Evolutionary conservation across 148 eudicot genomes (phyloP), one percentile per base, ranked within the genome.

Genomic region (Rhododendron mucronatum): DNA sequence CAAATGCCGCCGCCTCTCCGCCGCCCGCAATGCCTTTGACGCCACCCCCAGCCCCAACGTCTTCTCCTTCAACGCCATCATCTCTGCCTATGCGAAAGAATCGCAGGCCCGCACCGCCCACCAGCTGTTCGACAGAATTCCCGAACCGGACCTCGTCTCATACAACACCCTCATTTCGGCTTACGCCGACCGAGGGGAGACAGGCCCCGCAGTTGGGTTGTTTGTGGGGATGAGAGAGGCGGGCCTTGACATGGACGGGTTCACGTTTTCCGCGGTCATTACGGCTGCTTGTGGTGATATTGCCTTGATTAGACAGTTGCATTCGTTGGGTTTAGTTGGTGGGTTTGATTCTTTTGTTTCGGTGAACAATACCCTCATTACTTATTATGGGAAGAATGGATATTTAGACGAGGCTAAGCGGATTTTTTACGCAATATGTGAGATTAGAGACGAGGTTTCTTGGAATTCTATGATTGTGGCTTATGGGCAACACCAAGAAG

Each of bases 401-500:
- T 85, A 57, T 82, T 91, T 95, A 84, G 81, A 84, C 2, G 92
- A 87, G 80, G 96, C 96, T 16, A 91, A 91, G 82, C 81, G 84
- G 87, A 86, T 93, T 45, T 95, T 95, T 83, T 80, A 35, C 82
- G 89, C 80, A 14, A 91, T 94, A 90, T 87, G 47, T 73, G 93
- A 91, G 85, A 87, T 88, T 48, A 88, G 89, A 86, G 96, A 95
- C 82, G 95, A 93, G 88, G 98, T 95, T 61, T 88, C 96, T 35
- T 95, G 98, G 98, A 95, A 95, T 88, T 92, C 95, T 45, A 94
- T 95, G 96, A 92, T 95, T 44, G 96, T 95, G 69, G 96, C 93
- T 0, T 90, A 90, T 85, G 95, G 95, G 2, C 96, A 93, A 59
- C 89, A 93, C 47, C 86, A 86, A 65, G 89, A 91, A 89, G 96